phyloP scores from a whole-genome alignment of 768 basidiomycete species.

The Coprinellus aureogranulatus region DNA sequence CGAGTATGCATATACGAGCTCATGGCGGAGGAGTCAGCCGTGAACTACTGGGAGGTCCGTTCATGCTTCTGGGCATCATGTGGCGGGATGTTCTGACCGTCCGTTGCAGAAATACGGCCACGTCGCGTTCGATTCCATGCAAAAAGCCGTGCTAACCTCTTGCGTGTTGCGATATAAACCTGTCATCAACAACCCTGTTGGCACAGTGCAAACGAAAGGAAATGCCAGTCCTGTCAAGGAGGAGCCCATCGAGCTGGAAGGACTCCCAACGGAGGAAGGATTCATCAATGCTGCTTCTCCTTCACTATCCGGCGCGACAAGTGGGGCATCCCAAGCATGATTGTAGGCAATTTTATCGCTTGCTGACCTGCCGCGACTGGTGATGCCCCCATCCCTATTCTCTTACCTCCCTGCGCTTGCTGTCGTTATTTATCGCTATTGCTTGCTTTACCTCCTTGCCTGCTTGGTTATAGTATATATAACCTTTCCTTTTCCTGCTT shows the following conservation, averaged over 20 bases:
- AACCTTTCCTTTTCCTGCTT: no score
- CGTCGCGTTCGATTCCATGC: conserved; percentile 87
- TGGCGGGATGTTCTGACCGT: no score
- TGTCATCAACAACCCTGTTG: conserved; percentile 34
- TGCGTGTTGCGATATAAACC: conserved; percentile 86
- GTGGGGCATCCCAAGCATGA: conserved; percentile 87
- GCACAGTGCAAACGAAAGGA: conserved; percentile 19
- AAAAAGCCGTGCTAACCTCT: conserved; percentile 91
- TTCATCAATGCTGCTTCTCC: conserved; percentile 89
- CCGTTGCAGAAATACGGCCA: conserved; percentile 82
- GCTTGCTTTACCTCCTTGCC: neutral
- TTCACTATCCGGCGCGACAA: conserved; percentile 83
- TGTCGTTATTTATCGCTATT: neutral
- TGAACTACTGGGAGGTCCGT: conserved; percentile 93
- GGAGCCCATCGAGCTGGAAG: conserved; percentile 26
- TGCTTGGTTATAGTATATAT: no score
- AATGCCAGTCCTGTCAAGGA: conserved; percentile 19
- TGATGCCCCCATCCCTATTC: neutral
- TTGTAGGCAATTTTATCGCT: conserved; percentile 85
- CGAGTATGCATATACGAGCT: conserved; percentile 95
- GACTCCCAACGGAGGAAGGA: conserved; percentile 62
- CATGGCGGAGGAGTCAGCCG: conserved; percentile 95
- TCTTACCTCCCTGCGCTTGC: neutral
- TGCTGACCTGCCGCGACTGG: conserved; percentile 33
- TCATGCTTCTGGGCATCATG: no score